Evolutionary conservation across 2,329 filamentous ascomycete species (phyloP).

Genomic region (Colletotrichum camelliae): DNA sequence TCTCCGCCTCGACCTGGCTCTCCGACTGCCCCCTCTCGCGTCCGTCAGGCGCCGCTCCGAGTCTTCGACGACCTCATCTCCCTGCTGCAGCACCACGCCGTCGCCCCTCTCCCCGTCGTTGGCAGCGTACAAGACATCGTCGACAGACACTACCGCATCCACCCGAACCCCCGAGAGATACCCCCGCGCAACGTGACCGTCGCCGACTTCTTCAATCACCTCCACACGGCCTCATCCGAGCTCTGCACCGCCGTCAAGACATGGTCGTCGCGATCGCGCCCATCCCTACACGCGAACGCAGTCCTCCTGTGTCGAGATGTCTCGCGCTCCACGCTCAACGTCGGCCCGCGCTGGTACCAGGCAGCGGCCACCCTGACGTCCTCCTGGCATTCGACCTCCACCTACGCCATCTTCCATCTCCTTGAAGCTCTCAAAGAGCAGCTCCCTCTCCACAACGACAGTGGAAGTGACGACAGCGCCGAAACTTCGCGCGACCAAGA

Average conservation of each 20-base stretch:
- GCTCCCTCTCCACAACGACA: not conserved
- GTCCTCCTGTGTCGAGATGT: not conserved
- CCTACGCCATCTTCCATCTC: not conserved
- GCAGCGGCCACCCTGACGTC: not conserved
- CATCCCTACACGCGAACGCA: not conserved
- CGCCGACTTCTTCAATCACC: not conserved
- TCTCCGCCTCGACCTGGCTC: not conserved
- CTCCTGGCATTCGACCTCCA: not conserved
- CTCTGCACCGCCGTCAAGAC: not conserved
- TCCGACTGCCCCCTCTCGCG: not conserved
- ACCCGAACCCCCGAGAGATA: not conserved
- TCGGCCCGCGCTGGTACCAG: not conserved
- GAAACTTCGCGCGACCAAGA: not conserved
- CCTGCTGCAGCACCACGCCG: not conserved
- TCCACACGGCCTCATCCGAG: not conserved
- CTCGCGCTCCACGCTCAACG: not conserved
- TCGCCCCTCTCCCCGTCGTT: not conserved
- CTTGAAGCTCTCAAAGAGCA: not conserved
- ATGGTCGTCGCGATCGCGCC: not conserved
- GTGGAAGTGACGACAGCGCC: not conserved
- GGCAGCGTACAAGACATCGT: not conserved
- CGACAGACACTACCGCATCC: not conserved
- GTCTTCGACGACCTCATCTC: not conserved
- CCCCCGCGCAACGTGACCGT: not conserved
- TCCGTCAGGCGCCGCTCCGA: not conserved